Conservation (phyloP, 148 eudicot species). For the Linanthus parryae region DNA sequence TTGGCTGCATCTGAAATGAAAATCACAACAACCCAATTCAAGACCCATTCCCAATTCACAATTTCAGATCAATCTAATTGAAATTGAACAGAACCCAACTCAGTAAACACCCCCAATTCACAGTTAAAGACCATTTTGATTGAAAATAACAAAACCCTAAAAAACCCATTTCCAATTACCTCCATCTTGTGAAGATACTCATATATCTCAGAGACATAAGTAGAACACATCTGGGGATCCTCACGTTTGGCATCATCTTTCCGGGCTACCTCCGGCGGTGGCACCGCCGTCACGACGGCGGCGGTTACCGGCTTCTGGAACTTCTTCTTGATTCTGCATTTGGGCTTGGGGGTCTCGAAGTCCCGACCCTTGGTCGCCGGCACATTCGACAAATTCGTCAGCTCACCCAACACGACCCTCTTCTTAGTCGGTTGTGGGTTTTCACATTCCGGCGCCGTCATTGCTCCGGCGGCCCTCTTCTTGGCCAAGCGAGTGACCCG, state of each 20-base stretch:
- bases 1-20: slow-evolving; percentile 44
- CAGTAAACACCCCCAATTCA: background rate
- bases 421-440: slow-evolving; percentile 25
- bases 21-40: slow-evolving; percentile 5
- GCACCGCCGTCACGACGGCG: background rate
- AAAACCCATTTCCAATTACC: slow-evolving; percentile 27
- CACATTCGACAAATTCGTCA: slow-evolving; percentile 25
- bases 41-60: background rate
- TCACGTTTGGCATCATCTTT: slow-evolving; percentile 17
- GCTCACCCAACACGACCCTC: slow-evolving; percentile 72
- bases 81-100: background rate
- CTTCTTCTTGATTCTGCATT: slow-evolving; percentile 19
- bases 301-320: slow-evolving; percentile 11
- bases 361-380: slow-evolving; percentile 9
- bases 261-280: background rate
- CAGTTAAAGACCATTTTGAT: background rate
- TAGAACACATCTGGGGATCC: slow-evolving; percentile 74
- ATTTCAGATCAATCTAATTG: too few relatives aligned
- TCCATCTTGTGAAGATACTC: slow-evolving; percentile 71
- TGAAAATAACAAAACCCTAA: background rate
- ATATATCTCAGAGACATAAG: slow-evolving; percentile 59
- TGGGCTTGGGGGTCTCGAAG: slow-evolving; percentile 16
- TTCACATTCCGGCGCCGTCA: slow-evolving; percentile 9
- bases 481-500: slow-evolving; percentile 64
- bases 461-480: slow-evolving; percentile 41